Evolutionary conservation across 768 basidiomycete genomes (phyloP), one percentile per base, ranked within the genome.

Genomic region (Terana coerulea): DNA sequence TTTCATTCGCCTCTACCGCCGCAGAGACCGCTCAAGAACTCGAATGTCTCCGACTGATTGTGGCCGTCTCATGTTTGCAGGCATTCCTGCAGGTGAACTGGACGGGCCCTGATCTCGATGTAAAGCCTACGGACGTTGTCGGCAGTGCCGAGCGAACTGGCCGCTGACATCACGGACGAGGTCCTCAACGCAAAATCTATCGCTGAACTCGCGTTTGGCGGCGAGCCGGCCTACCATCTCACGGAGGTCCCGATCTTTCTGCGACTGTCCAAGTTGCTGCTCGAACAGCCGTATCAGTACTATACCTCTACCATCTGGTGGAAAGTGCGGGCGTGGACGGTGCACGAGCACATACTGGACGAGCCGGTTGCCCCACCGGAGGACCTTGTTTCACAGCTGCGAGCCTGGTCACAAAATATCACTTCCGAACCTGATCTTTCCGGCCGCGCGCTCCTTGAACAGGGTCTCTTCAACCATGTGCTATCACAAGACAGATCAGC

Each of bases 221-320:
- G 97, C 3, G 97, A 98, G 70, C 97, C 97, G 8, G 92, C 91
- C 0, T 99, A 98, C 69, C 97, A 98, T 66, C 88, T 98, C 39
- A 77, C 84, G 7, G 75, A 75, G 59, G 70, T 68, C 31, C 77
- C 93, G 5, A 67, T 79, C 19, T 83, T 95, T 61, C 77, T 98
- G 43, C 78, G 84, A 26, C 70, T 95, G 49, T 81, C 95, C 0
- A 80, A 87, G 60, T 70, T 90, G 22, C 72, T 97, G 41, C 69
- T 95, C 54, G 70, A 70, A 15, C 66, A 70, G 9, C 75, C 78
- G 2, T 82, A 75, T 58, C 64, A 64, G 19, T 74, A 78, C 55
- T 67, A 83, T 47, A 63, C 61, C 33, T 82, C 85, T 14, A 69
- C 69, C 15, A 64, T 76, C 3, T 93, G 91, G 89, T 97, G 95